phyloP scores from a whole-genome alignment of 768 basidiomycete genomes.

The Russula sp. region DNA sequence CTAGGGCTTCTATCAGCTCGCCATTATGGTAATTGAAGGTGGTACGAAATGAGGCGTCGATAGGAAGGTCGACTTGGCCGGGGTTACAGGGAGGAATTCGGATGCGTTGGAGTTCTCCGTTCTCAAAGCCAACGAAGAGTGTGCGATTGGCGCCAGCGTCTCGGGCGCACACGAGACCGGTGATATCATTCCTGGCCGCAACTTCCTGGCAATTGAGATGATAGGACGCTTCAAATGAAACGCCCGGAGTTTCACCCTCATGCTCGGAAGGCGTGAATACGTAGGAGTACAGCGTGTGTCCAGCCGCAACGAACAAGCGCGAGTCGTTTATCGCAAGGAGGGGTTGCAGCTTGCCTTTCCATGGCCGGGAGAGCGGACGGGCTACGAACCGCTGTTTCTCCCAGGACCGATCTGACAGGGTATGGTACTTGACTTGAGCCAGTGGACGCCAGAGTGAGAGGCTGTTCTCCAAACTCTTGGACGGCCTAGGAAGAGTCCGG shows the following conservation, averaged over 20 bases:
- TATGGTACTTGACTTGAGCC: slow-evolving; percentile 29
- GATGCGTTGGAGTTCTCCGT: slow-evolving; percentile 56
- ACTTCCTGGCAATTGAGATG: slow-evolving; percentile 39
- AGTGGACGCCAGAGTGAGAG: slow-evolving; percentile 25
- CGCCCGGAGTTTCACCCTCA: slow-evolving; percentile 41
- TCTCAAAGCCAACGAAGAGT: slow-evolving; percentile 54
- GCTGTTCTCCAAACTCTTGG: slow-evolving; percentile 23
- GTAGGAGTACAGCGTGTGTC: slow-evolving; percentile 32
- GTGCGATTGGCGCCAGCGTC: slow-evolving; percentile 46
- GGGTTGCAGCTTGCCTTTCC: slow-evolving; percentile 34
- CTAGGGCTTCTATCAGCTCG: slow-evolving; percentile 57
- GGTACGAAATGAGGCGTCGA: slow-evolving; percentile 31
- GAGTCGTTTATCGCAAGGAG: slow-evolving; percentile 31
- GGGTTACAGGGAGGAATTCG: slow-evolving; percentile 35
- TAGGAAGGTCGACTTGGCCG: slow-evolving; percentile 22
- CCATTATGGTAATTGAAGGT: slow-evolving; percentile 38
- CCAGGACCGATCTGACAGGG: slow-evolving; percentile 31
- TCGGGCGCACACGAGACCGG: slow-evolving; percentile 49
- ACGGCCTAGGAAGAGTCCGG: slow-evolving; percentile 17
- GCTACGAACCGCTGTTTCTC: slow-evolving; percentile 29
- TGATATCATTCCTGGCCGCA: slow-evolving; percentile 48
- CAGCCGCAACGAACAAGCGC: slow-evolving; percentile 35
- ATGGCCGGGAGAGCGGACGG: slow-evolving; percentile 31
- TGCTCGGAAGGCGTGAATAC: slow-evolving; percentile 24
- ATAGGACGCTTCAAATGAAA: slow-evolving; percentile 49